These are phyloP conservation scores for Leccinum fibrillosum DNA, from an alignment of 768 basidiomycete species.

Conservation along the genomic window DNA sequence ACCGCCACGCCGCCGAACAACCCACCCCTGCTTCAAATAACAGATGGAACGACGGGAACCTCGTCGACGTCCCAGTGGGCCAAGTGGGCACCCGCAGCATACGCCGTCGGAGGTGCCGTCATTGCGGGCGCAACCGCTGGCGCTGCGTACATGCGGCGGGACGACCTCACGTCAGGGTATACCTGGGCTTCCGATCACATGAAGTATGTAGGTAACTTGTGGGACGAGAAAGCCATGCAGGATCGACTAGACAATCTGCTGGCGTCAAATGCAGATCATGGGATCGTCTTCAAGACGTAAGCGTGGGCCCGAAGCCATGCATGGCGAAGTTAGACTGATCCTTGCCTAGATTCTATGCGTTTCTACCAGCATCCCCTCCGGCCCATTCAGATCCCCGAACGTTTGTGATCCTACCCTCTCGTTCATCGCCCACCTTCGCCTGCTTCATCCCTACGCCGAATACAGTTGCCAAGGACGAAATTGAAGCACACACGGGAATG, in stretches of 20 bases:
- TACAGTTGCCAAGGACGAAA: slow-evolving; percentile 65
- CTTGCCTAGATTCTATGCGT: slow-evolving; percentile 68
- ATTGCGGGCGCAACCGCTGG: slow-evolving; percentile 83
- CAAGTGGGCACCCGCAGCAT: slow-evolving; percentile 68
- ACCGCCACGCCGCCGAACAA: slow-evolving; percentile 23
- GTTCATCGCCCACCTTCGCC: slow-evolving; percentile 41
- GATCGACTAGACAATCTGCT: slow-evolving; percentile 61
- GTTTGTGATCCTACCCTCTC: slow-evolving; percentile 72
- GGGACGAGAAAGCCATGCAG: slow-evolving; percentile 69
- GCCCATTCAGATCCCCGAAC: slow-evolving; percentile 55
- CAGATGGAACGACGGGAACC: slow-evolving; percentile 24
- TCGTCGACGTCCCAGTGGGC: slow-evolving; percentile 43
- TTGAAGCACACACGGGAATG: slow-evolving; percentile 87
- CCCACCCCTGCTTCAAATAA: slow-evolving; percentile 30
- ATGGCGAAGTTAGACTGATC: neutral
- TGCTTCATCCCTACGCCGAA: slow-evolving; percentile 69
- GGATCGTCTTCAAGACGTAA: slow-evolving; percentile 72
- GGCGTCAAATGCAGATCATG: slow-evolving; percentile 54
- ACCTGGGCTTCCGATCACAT: slow-evolving; percentile 83
- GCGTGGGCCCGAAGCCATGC: slow-evolving; percentile 26
- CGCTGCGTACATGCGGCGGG: slow-evolving; percentile 77
- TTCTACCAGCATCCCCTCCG: slow-evolving; percentile 69
- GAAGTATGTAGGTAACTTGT: slow-evolving; percentile 82
- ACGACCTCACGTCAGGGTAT: slow-evolving; percentile 68
- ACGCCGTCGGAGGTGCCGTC: slow-evolving; percentile 68